A percentile compares a stretch with the other conserved stretches of the same genome.
Evolutionary conservation across 495 filamentous ascomycete species (phyloP).

Genomic region (Bacidia rubella): DNA sequence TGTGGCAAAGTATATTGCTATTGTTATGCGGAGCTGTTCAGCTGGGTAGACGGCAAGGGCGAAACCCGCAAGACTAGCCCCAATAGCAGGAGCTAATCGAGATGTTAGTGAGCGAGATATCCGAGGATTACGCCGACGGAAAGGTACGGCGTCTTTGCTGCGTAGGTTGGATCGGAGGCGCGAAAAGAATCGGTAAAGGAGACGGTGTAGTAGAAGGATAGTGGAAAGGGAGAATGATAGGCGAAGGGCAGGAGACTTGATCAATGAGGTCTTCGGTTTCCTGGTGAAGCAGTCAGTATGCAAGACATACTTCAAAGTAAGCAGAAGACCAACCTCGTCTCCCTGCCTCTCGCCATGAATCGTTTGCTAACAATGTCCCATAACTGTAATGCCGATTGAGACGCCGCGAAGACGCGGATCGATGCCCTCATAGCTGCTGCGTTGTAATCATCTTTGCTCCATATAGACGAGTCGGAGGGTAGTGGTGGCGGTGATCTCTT

Average conservation of each 20-base stretch:
- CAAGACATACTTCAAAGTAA: background rate
- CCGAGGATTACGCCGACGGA: constrained; percentile 69
- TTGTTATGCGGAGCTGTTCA: constrained; percentile 61
- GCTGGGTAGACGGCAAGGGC: constrained; percentile 67
- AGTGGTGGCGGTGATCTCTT: constrained; percentile 45
- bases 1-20: constrained; percentile 66
- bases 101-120: constrained; percentile 64
- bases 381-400: constrained; percentile 54
- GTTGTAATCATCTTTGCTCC: constrained; percentile 56
- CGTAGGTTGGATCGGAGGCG: constrained; percentile 67
- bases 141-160: constrained; percentile 56
- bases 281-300: constrained; percentile 11
- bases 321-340: constrained; percentile 29
- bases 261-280: constrained; percentile 38
- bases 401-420: constrained; percentile 60
- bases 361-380: constrained; percentile 41
- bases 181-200: constrained; percentile 81
- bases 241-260: constrained; percentile 58
- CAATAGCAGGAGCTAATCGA: constrained; percentile 69
- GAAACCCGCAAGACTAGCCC: constrained; percentile 73
- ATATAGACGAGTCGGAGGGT: constrained; percentile 37
- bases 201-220: constrained; percentile 72
- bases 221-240: constrained; percentile 69
- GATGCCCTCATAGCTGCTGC: constrained; percentile 63
- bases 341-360: constrained; percentile 24